Base-by-base conservation (phyloP, 2,329 filamentous ascomycete species). In the Pseudocercospora musae region DNA sequence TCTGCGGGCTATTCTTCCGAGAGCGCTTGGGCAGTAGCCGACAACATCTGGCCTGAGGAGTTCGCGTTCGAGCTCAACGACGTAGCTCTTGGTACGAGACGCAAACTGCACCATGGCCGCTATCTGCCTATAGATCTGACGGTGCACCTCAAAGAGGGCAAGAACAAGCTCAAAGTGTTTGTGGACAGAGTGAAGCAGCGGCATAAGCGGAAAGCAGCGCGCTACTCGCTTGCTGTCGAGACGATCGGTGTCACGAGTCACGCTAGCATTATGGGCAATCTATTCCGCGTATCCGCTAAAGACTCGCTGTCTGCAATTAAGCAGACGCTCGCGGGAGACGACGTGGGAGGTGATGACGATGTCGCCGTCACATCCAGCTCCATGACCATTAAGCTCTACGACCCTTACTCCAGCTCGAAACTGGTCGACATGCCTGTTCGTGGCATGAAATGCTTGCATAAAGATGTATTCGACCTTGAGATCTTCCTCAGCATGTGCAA, bases 381-480 rank as follows among this genome's bases (percentile, higher is more conserved):
- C 18, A 64, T 80, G 11, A 78, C 74, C 4, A 78, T 84, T 65
- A 75, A 72, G 6, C 71, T 84, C 11, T 75, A 77, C 63, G 82
- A 84, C 58, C 81, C 81, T 0, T 79, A 81, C 66, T 77, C 73
- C 53, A 74, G 72, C 44, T 74, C 73, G 37, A 70, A 67, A 7
- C 76, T 95, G 10, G 92, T 90, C 73, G 79, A 84, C 4, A 81
- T 83, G 0, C 94, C 95, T 0, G 91, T 88, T 1, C 88, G 93
- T 27, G 87, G 91, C 25, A 78, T 71, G 7, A 69, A 75, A 2
- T 99, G 95, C 74, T 79, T 80, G 23, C 94, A 99, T 73, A 79
- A 89, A 37, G 91, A 97, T 72, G 96, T 92, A 73, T 97, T 98
- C 73, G 94, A 98, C 73, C 85, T 97, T 7, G 84, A 89, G 20